Base-by-base conservation (phyloP, 2,329 filamentous ascomycete species). In the Fusarium goolgardi region DNA sequence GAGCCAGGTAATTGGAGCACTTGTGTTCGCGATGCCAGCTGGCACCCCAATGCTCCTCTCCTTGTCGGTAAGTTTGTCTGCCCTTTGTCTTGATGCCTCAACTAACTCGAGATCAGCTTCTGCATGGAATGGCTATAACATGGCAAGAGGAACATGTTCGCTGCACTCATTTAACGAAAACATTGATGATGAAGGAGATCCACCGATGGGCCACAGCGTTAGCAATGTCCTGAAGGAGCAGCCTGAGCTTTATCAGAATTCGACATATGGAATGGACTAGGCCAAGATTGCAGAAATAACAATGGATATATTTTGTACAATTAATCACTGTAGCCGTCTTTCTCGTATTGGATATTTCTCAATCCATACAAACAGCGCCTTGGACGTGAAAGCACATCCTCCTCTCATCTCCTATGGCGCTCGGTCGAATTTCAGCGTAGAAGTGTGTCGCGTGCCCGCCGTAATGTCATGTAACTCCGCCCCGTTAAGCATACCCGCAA, bases 41-140 rank as follows among this genome's bases (percentile, higher is more conserved):
- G 94, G 94, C 94, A 97, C 80, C 94, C 94, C 1, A 90, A 85
- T 68, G 92, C 91, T 3, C 93, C 94, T 1, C 84, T 97, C 40
- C 83, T 97, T 67, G 94, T 85, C 73, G 85, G 85, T 87, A 76
- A 80, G 84, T 81, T 45, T 2, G 16, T 11, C 23, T 7, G 6
- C 23, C 12, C 34, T 3, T 11, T 12, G 29, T 31, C 15, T 13
- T 18, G 16, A 23, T 44, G 32, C 27, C 16, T 12, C 6, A 46
- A 29, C 71, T 76, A 51, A 75, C 51, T 16, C 16, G 34, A 18
- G 39, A 59, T 41, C 65, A 92, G 93, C 93, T 39, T 96, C 93
- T 11, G 88, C 90, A 0, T 93, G 92, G 90, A 94, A 94, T 70
- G 92, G 92, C 23, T 91, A 88, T 80, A 90, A 89, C 47, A 88